These are phyloP conservation scores for Lecanicillium sp. DNA, from an alignment of 2,329 filamentous ascomycete species.

Conservation along the genomic window DNA sequence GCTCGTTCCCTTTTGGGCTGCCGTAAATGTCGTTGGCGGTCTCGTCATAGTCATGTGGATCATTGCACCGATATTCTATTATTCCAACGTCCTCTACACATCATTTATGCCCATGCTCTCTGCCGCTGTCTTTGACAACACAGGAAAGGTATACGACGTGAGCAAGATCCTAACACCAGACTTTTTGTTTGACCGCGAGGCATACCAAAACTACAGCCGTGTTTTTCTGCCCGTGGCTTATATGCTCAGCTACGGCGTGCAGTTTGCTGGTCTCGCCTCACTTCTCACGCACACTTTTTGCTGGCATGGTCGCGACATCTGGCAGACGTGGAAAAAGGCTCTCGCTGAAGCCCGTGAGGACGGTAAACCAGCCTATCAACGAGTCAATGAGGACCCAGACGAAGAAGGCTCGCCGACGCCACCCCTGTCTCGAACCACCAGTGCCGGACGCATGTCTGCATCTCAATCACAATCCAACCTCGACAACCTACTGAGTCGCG, in stretches of 20 bases:
- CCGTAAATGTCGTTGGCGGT: constrained; percentile 75
- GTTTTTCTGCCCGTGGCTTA: constrained; percentile 85
- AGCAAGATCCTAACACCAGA: constrained; percentile 69
- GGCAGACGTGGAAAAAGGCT: constrained; percentile 64
- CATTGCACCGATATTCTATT: constrained; percentile 71
- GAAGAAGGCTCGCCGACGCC: constrained; percentile 10
- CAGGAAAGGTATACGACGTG: constrained; percentile 71
- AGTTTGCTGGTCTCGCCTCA: constrained; percentile 75
- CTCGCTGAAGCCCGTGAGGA: constrained; percentile 52
- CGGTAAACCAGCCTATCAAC: constrained; percentile 42
- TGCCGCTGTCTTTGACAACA: constrained; percentile 78
- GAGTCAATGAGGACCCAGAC: constrained; percentile 28
- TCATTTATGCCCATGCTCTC: constrained; percentile 84
- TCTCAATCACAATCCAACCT: constrained; percentile 31
- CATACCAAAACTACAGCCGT: constrained; percentile 73
- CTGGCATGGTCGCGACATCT: constrained; percentile 80
- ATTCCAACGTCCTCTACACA: constrained; percentile 69
- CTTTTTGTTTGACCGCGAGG: constrained; percentile 68
- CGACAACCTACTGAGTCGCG: constrained; percentile 54
- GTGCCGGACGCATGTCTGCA: constrained; percentile 18
- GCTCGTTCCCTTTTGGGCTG: constrained; percentile 78
- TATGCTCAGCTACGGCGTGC: constrained; percentile 76
- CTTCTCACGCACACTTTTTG: constrained; percentile 73
- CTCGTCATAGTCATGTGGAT: constrained; percentile 81
- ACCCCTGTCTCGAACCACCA: constrained; percentile 10